A percentile compares a stretch with the other conserved stretches of the same genome.
Evolutionary conservation across 192 early-diverging fungal species (phyloP).

Genomic region (Backusella australiensis): DNA sequence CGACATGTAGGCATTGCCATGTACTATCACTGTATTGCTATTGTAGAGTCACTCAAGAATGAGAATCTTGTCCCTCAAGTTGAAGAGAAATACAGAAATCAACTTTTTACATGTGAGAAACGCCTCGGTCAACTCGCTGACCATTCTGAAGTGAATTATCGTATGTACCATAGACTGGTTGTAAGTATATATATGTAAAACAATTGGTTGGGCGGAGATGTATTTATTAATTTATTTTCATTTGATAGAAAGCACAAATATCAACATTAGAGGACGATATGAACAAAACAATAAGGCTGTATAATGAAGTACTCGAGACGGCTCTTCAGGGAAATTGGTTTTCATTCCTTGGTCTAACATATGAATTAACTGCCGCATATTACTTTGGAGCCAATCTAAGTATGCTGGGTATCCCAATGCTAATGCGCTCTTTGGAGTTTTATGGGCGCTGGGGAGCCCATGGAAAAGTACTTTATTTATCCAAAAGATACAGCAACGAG

Average conservation of each 20-base stretch:
- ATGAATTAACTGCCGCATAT: constrained; percentile 16
- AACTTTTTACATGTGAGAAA: neutral
- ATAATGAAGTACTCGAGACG: constrained; percentile 8
- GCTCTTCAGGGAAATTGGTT: constrained; percentile 15
- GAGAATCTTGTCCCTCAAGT: neutral
- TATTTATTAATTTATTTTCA: neutral
- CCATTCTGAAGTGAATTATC: constrained; percentile 28
- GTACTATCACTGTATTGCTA: constrained; percentile 22
- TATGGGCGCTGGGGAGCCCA: constrained; percentile 23
- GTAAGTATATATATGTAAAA: constrained; percentile 10
- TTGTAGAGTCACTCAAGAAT: constrained; percentile 19
- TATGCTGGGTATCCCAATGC: constrained; percentile 13
- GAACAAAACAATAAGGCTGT: neutral
- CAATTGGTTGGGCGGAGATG: too few relatives aligned
- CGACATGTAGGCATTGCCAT: constrained; percentile 27
- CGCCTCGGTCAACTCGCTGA: constrained; percentile 5
- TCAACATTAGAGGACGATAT: constrained; percentile 20
- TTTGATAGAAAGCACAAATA: constrained; percentile 10
- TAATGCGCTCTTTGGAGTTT: constrained; percentile 3
- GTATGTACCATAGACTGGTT: constrained; percentile 23
- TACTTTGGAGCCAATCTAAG: constrained; percentile 11
- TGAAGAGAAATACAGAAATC: constrained; percentile 11
- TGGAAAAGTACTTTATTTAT: constrained; percentile 19
- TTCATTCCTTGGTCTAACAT: constrained; percentile 21
- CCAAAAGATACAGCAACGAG: neutral